These are phyloP conservation scores for Arachis stenosperma DNA, from an alignment of 306 rosid species.

Conservation along the genomic window DNA sequence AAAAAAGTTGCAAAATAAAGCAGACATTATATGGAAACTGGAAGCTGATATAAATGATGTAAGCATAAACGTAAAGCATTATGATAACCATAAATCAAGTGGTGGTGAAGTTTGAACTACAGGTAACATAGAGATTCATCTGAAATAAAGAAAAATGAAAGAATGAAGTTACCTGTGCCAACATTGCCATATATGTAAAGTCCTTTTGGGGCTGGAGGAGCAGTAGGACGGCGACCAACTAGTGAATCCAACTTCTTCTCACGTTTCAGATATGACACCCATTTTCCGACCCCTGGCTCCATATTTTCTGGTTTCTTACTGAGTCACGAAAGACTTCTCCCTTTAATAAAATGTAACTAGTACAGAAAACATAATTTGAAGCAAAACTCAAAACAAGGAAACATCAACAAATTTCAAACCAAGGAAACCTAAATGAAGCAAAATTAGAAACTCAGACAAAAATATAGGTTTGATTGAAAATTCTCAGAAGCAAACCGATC, in stretches of 20 bases:
- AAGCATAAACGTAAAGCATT: constrained; percentile 31
- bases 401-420: constrained; percentile 13
- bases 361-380: not conserved
- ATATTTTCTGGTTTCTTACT: constrained; percentile 67
- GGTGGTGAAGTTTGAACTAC: constrained; percentile 30
- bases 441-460: not conserved
- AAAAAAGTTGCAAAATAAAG: constrained; percentile 27
- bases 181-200: constrained; percentile 92
- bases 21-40: not conserved
- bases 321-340: constrained; percentile 36
- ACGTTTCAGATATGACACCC: constrained; percentile 95
- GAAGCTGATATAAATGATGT: constrained; percentile 24
- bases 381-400: constrained; percentile 8
- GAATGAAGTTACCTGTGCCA: constrained; percentile 75
- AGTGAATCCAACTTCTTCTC: constrained; percentile 85
- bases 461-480: constrained; percentile 12
- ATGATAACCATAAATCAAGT: constrained; percentile 26
- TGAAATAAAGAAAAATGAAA: not conserved
- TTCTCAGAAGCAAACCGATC: constrained; percentile 5
- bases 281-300: constrained; percentile 92
- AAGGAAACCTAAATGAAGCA: constrained; percentile 2
- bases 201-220: constrained; percentile 92
- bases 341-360: constrained; percentile 20
- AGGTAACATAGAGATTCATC: constrained; percentile 9
- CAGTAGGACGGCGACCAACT: constrained; percentile 76